These are phyloP conservation scores for Taphrina sp. DNA, from an alignment of 1,139 yeast species.

Conservation along the genomic window DNA sequence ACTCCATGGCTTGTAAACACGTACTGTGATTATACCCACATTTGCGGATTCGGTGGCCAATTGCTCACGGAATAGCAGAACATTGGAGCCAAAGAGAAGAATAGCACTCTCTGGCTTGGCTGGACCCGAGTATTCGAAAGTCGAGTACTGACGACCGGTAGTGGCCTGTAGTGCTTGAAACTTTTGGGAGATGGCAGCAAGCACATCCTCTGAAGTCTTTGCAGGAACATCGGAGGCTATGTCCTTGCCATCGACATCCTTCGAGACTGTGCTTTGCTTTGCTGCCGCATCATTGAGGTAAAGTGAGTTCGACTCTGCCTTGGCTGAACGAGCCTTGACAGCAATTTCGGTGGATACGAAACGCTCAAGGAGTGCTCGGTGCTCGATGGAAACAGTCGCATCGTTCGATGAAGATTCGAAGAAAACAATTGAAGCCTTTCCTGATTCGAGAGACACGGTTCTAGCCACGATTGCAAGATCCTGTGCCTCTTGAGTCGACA, in stretches of 20 bases:
- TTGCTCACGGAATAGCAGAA: constrained; percentile 52
- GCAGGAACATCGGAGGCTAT: constrained; percentile 26
- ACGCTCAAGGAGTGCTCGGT: constrained; percentile 29
- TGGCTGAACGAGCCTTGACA: constrained; percentile 46
- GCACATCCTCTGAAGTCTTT: constrained; percentile 37
- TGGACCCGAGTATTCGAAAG: constrained; percentile 50
- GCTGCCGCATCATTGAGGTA: constrained; percentile 37
- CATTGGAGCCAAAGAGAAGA: constrained; percentile 61
- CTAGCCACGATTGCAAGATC: constrained; percentile 58
- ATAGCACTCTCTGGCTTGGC: constrained; percentile 53
- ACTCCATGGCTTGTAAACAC: constrained; percentile 71
- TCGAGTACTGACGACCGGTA: constrained; percentile 44
- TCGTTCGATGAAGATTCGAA: constrained; percentile 40
- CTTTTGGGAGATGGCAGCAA: constrained; percentile 37
- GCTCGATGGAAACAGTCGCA: constrained; percentile 34
- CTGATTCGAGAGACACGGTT: constrained; percentile 52
- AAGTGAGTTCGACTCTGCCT: constrained; percentile 32
- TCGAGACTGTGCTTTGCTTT: constrained; percentile 29
- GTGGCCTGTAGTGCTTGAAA: constrained; percentile 42
- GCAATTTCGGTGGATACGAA: constrained; percentile 37
- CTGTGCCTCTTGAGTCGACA: constrained; percentile 54
- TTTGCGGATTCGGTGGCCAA: constrained; percentile 44
- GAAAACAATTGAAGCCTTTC: constrained; percentile 69
- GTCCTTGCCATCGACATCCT: constrained; percentile 33
- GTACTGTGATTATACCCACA: constrained; percentile 57